Evolutionary conservation across 164 flowering plant genomes (phyloP).

Genomic region (Berberis vulgaris): DNA sequence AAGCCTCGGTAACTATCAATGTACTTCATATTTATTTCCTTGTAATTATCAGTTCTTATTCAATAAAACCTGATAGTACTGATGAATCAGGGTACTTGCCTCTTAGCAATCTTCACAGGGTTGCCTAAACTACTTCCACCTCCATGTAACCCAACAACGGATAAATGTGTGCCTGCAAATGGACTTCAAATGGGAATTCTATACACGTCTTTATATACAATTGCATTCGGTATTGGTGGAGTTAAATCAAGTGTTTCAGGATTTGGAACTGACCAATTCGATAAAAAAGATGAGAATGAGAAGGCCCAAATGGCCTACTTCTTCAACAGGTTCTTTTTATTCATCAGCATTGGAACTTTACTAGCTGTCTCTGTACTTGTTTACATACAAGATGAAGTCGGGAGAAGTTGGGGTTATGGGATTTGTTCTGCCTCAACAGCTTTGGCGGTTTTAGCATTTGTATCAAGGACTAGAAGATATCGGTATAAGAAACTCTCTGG

Average conservation of each 20-base stretch:
- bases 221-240: slow-evolving; percentile 79
- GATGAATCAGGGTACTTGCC: too few relatives aligned
- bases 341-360: slow-evolving; percentile 61
- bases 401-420: slow-evolving; percentile 65
- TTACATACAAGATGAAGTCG: slow-evolving; percentile 69
- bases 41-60: too few relatives aligned
- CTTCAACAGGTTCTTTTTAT: slow-evolving; percentile 42
- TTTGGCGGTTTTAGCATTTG: slow-evolving; percentile 37
- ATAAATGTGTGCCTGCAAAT: slow-evolving; percentile 37
- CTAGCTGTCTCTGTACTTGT: slow-evolving; percentile 74
- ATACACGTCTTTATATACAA: slow-evolving; percentile 48
- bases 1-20: slow-evolving; percentile 30
- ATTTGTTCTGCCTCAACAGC: slow-evolving; percentile 49
- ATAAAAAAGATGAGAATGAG: slow-evolving; percentile 61
- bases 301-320: slow-evolving; percentile 41
- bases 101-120: too few relatives aligned
- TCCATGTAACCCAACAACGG: background rate
- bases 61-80: too few relatives aligned
- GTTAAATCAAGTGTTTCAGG: slow-evolving; percentile 80
- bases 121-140: too few relatives aligned
- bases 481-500: slow-evolving; percentile 55
- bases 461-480: slow-evolving; percentile 50
- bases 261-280: slow-evolving; percentile 81
- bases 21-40: too few relatives aligned
- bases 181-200: slow-evolving; percentile 65